These are phyloP conservation scores for Aspergillus diversus DNA, from an alignment of 495 filamentous ascomycete species.

Conservation along the genomic window DNA sequence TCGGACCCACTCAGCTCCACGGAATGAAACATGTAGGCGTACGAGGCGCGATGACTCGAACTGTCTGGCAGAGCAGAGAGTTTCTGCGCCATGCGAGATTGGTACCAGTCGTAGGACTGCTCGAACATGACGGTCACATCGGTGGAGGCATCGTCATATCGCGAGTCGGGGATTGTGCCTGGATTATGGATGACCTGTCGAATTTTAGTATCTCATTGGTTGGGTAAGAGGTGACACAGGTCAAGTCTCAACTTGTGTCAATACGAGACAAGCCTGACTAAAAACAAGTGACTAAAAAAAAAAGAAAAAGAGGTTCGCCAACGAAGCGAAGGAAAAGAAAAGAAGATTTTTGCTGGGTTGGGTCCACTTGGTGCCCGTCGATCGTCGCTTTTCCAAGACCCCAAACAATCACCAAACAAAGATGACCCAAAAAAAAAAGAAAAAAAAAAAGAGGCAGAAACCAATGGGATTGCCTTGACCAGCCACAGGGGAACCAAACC, in stretches of 20 bases:
- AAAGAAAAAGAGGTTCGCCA: background rate
- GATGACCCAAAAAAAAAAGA: background rate
- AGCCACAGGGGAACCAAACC: background rate
- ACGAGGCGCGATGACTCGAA: background rate
- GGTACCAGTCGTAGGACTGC: constrained; percentile 17
- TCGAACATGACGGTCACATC: constrained; percentile 22
- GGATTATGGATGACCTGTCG: constrained; percentile 24
- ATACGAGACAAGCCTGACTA: background rate
- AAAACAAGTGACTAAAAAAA: background rate
- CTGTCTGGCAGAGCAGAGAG: background rate
- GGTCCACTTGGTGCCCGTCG: background rate
- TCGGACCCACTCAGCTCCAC: constrained; percentile 13
- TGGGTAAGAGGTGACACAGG: background rate
- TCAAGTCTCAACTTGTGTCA: background rate
- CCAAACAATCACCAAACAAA: background rate
- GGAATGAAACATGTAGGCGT: constrained; percentile 23
- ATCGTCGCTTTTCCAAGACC: background rate
- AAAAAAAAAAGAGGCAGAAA: background rate
- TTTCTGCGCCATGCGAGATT: background rate
- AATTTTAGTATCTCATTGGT: background rate
- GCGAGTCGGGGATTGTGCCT: constrained; percentile 20
- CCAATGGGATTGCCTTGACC: too few relatives aligned
- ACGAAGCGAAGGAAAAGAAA: constrained; percentile 4
- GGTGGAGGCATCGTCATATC: constrained; percentile 12
- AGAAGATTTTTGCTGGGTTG: background rate